Base-by-base conservation (phyloP, 768 basidiomycete genomes). In the Postia placenta region DNA sequence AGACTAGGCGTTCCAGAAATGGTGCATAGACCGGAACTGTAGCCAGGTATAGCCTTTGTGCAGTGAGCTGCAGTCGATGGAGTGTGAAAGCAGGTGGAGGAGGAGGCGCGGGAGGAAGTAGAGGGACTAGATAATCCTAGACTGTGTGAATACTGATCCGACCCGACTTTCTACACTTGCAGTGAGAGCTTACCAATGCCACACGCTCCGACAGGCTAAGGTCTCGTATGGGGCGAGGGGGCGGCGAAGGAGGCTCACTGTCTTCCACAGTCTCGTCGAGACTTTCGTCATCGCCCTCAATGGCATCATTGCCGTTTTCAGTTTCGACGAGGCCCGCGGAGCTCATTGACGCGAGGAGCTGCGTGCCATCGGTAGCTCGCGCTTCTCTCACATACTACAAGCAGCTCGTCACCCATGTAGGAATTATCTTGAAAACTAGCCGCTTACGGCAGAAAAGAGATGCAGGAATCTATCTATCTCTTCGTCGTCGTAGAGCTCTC, bases 381-480 rank as follows among this genome's bases (percentile, higher is more conserved):
- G 83, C 78, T 63, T 86, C 84, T 11, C 71, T 75, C 4, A 85
- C 79, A 66, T 81, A 75, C 83, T 85, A 22, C 25, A 22, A 25
- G 14, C 33, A 11, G 40, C 14, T 25, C n/a, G 15, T n/a, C 11
- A 15, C 11, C 11, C 5, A 24, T 41, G n/a, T 20, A 41, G 40
- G 42, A 6, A 20, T 26, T 6, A 7, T 35, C 11, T 35, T 35
- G 33, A 30, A 42, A 4, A 26, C 20, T 38, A 42, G 49, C n/a
- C 40, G 67, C 75, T 60, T 58, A 83, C 83, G 28, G 73, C 68
- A 36, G 80, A 76, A 63, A 86, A 86, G n/a, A 84, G 59, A 38
- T 66, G 59, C 24, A 85, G 64, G 59, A 81, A 85, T 23, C 79
- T 67, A 14, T 79, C 72, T 12, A 83, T 76, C 65, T 85, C 81